Percentiles rank a stretch among this genome's conserved stretches.
Conservation (phyloP, 331 rosid genomes). For the Spiraea crenata region DNA sequence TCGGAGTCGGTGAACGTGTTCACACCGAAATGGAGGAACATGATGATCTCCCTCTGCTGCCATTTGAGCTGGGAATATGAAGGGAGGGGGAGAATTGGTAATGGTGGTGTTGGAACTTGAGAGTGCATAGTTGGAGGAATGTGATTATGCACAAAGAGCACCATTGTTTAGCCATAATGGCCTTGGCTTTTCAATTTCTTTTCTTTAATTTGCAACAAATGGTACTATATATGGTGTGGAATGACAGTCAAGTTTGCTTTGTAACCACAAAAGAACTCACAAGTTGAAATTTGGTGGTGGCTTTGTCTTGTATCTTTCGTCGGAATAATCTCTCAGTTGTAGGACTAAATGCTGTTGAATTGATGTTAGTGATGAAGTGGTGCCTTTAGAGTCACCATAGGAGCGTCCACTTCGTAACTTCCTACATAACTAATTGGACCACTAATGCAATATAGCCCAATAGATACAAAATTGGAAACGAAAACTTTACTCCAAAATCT, state of each 20-base stretch:
- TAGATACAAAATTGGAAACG: no score
- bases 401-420: no score
- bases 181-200: neutral
- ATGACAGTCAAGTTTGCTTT: neutral
- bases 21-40: conserved; percentile 93
- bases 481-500: no score
- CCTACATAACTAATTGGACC: no score
- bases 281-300: no score
- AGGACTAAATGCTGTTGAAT: no score
- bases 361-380: no score
- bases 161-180: conserved; percentile 37
- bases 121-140: conserved; percentile 21
- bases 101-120: conserved; percentile 57
- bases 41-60: conserved; percentile 93
- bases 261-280: no score
- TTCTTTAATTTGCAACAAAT: neutral
- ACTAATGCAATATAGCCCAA: no score
- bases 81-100: conserved; percentile 89
- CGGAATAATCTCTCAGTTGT: no score
- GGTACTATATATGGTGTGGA: neutral
- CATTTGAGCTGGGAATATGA: conserved; percentile 80
- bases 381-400: no score
- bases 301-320: no score
- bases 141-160: conserved; percentile 25
- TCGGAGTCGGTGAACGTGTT: conserved; percentile 80